Base-by-base conservation (phyloP, 441 rosid species). In the Pelargonium citronellum region DNA sequence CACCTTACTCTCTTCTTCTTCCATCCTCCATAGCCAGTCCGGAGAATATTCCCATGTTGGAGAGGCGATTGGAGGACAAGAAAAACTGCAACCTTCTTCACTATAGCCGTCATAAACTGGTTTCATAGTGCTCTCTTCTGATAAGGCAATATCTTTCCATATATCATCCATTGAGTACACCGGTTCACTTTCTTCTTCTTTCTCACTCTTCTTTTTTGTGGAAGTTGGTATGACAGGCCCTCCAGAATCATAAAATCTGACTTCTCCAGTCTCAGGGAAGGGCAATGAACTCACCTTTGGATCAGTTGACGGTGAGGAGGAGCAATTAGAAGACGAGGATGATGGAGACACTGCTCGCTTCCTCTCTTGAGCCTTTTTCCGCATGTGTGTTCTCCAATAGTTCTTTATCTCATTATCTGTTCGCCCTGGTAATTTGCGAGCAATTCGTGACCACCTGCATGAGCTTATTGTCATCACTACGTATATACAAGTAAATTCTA, bases 321-420 rank as follows among this genome's bases (percentile, higher is more conserved):
- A 79, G 55, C 83, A 79, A 58, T 81, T 83, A 15, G 88, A 81
- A 27, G 91, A 88, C 13, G 83, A 77, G 1, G 87, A 77, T 2
- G 94, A 79, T 39, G 83, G 74, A 5, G 90, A 81, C 43, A 64
- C n/a, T 9, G 66, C 79, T 44, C 78, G 77, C 81, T 90, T 95
- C 83, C 75, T 86, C 69, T 84, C 89, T 74, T 95, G 98, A 72
- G 98, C 96, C 77, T 87, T 81, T 84, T 93, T 93, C 75, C 97
- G 67, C 90, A 75, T 86, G 73, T 89, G 91, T 58, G 98, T 91
- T 79, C 98, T 84, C 97, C 97, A 93, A 5, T 87, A 93, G 72
- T 93, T 93, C 89, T 93, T 93, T n/a, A 93, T 93, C 81, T 93
- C 98, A 61, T 93, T 93, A 73, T 93, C 98, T 1, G 98, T 93